A percentile compares a stretch with the other conserved stretches of the same genome.
These are phyloP conservation scores for Funneliformis mosseae DNA, from an alignment of 192 early-diverging fungal species.

Conservation along the genomic window DNA sequence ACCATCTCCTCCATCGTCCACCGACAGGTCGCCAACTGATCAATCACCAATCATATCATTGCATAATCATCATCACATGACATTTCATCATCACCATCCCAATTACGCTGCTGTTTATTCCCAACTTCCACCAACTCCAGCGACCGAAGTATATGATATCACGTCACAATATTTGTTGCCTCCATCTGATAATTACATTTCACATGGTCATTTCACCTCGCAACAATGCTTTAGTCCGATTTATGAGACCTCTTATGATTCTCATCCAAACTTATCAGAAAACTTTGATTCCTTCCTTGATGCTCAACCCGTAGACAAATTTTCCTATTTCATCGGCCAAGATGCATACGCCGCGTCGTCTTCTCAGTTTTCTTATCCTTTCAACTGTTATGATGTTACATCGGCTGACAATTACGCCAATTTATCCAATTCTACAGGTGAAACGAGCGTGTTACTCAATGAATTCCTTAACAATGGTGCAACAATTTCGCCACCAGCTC, in stretches of 20 bases:
- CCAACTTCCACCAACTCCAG: not conserved
- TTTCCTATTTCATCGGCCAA: not conserved
- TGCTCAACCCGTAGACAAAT: not conserved
- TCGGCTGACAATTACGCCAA: not conserved
- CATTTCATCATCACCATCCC: not conserved
- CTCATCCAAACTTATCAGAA: not conserved
- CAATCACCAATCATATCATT: not conserved
- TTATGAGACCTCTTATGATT: not conserved
- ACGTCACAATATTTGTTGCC: not conserved
- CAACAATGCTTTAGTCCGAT: not conserved
- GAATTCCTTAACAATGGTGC: not conserved
- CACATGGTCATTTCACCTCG: not conserved
- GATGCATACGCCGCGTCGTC: not conserved
- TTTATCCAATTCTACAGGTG: not conserved
- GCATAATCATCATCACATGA: not conserved
- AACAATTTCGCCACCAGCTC: not conserved
- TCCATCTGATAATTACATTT: not conserved
- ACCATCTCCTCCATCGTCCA: not conserved
- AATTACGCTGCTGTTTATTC: not conserved
- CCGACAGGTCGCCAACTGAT: not conserved
- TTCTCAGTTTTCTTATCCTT: not conserved
- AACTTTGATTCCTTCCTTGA: not conserved
- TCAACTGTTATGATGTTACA: not conserved
- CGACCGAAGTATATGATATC: not conserved
- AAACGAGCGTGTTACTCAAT: not conserved